Evolutionary conservation across 352 stramenopile genomes (phyloP).

Genomic region (Phytophthora multivora): DNA sequence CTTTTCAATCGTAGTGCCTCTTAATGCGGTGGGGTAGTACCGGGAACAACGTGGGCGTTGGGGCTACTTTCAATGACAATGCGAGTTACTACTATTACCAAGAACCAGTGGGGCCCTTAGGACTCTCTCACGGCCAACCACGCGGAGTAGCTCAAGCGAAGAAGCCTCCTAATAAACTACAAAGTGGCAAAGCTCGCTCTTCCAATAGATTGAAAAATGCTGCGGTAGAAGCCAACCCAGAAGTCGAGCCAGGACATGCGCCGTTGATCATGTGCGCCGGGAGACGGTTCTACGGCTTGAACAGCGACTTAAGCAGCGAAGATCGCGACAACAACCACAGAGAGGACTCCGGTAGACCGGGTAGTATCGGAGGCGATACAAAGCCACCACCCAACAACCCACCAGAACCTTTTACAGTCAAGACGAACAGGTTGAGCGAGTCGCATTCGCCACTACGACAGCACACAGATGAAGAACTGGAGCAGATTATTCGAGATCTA

Average conservation of each 20-base stretch:
- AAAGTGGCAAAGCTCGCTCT: background rate
- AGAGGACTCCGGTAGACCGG: too few relatives aligned
- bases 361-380: background rate
- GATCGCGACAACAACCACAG: slow-evolving; percentile 2
- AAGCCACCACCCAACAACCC: slow-evolving; percentile 3
- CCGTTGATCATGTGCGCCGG: slow-evolving; percentile 34
- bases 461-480: slow-evolving; percentile 63
- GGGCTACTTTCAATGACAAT: slow-evolving; percentile 27
- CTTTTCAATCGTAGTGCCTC: background rate
- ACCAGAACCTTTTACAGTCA: background rate
- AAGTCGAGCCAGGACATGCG: background rate
- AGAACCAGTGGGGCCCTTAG: slow-evolving; percentile 13
- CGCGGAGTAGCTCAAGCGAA: slow-evolving; percentile 8
- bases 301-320: slow-evolving; percentile 2
- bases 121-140: background rate
- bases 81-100: slow-evolving; percentile 32
- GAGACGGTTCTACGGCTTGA: slow-evolving; percentile 21
- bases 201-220: background rate
- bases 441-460: slow-evolving; percentile 4
- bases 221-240: too few relatives aligned
- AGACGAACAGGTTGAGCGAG: too few relatives aligned
- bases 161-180: slow-evolving; percentile 22
- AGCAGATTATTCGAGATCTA: slow-evolving; percentile 70
- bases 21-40: slow-evolving; percentile 31
- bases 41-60: slow-evolving; percentile 20